These are phyloP conservation scores for Cinnamomum micranthum DNA, from an alignment of 164 flowering plant species.

Conservation along the genomic window DNA sequence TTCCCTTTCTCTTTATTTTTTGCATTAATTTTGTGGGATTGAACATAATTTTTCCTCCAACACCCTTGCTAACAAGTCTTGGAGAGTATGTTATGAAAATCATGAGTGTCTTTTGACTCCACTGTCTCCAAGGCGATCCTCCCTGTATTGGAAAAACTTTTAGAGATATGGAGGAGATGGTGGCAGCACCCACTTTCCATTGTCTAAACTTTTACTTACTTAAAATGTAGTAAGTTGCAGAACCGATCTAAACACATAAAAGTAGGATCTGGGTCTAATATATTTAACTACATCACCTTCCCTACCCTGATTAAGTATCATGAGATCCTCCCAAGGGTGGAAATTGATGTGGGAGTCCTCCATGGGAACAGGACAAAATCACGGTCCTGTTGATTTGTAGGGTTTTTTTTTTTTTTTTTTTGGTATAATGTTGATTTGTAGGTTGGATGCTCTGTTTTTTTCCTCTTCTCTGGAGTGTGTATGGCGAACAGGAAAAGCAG, in stretches of 20 bases:
- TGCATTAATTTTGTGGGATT: neutral
- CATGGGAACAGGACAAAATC: neutral
- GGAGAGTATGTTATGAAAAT: neutral
- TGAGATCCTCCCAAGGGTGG: neutral
- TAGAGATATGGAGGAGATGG: neutral
- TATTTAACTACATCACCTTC: neutral
- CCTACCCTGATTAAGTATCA: neutral
- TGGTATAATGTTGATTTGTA: neutral
- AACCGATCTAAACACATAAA: neutral
- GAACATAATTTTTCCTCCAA: too few relatives aligned
- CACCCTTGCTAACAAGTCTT: too few relatives aligned
- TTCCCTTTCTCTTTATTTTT: neutral
- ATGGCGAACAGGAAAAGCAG: neutral
- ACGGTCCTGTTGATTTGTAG: neutral
- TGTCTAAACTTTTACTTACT: too few relatives aligned
- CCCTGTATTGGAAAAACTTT: neutral
- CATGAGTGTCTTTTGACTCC: too few relatives aligned
- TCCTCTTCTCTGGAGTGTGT: neutral
- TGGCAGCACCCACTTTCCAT: neutral
- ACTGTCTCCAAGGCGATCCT: neutral
- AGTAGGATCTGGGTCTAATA: neutral
- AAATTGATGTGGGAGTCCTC: neutral
- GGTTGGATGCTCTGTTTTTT: neutral
- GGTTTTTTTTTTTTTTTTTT: too few relatives aligned
- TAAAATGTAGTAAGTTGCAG: neutral